Evolutionary conservation across 441 rosid genomes (phyloP).

Genomic region (Euphorbia celastroides): DNA sequence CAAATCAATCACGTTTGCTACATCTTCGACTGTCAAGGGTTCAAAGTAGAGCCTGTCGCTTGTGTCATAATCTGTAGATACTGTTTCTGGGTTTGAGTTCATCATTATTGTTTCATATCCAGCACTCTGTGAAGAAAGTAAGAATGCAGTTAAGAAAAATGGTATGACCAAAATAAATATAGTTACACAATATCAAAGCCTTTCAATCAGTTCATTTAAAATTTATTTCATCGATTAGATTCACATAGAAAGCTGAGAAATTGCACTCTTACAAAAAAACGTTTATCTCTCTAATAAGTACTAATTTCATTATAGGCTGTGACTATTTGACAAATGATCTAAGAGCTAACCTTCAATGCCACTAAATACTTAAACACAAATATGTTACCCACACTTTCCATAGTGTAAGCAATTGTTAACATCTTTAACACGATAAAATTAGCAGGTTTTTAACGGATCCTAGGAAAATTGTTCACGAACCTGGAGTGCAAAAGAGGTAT

Average conservation of each 20-base stretch:
- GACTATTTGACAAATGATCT: not conserved
- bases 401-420: not conserved
- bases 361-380: slow-evolving; percentile 1
- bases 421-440: no score
- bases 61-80: slow-evolving; percentile 92
- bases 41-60: slow-evolving; percentile 96
- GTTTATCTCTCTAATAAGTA: not conserved
- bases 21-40: slow-evolving; percentile 90
- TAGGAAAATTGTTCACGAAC: slow-evolving; percentile 33
- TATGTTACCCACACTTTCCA: not conserved
- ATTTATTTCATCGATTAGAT: not conserved
- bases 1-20: slow-evolving; percentile 70
- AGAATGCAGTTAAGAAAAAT: not conserved
- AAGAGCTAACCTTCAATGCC: not conserved
- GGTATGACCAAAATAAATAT: not conserved
- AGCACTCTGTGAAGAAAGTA: slow-evolving; percentile 54
- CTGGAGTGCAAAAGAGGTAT: slow-evolving; percentile 93
- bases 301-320: not conserved
- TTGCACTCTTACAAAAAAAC: no score
- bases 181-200: not conserved
- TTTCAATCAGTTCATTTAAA: not conserved
- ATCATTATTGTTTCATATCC: slow-evolving; percentile 97
- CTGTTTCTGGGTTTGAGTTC: slow-evolving; percentile 97
- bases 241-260: not conserved
- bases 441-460: not conserved